Evolutionary conservation across 1,284 basidiomycete genomes (phyloP), one percentile per base, ranked within the genome.

Genomic region (Austroboletus niveus): DNA sequence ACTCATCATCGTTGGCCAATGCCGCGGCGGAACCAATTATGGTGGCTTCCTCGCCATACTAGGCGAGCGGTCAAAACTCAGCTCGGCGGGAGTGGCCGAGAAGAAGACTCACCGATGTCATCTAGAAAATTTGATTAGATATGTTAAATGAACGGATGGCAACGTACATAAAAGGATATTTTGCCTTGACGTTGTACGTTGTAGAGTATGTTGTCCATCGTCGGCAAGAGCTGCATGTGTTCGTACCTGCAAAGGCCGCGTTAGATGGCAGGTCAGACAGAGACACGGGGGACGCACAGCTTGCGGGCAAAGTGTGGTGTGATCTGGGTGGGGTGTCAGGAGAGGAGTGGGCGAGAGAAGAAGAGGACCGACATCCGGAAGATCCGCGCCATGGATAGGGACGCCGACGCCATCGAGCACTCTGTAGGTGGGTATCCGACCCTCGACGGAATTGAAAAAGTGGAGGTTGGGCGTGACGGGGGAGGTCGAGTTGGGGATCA

Each of bases 161-260:
- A 43, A 75, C 85, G 64, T 64, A 93, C 92, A 71, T 95, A 95
- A 72, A 97, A 97, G 6, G 90, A 92, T 61, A 95, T 94, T 64
- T 94, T 92, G 29, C 94, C 94, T 70, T 97, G 94, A 15, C 94
- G 81, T 68, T 97, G 94, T 3, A 94, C 84, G 63, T 94, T 95
- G 72, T 94, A 92, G 20, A 97, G 77, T 27, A 95, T 77, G 57
- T 87, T 94, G 72, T 97, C 94, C 63, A 96, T 76, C 34, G 85
- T 83, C 0, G 94, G 94, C 39, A 96, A 75, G 22, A 94, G 77
- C 34, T 84, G 81, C 92, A 94, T 94, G 52, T 85, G 77, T 68
- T 89, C 84, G 63, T 94, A 89, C 58, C 85, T 87, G 56, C 3
- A 17, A n/a, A 14, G 14, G 42, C 49, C 41, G 52, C 0, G 58